These are phyloP conservation scores for Crassisporium funariophilum DNA, from an alignment of 768 basidiomycete species.

Conservation along the genomic window DNA sequence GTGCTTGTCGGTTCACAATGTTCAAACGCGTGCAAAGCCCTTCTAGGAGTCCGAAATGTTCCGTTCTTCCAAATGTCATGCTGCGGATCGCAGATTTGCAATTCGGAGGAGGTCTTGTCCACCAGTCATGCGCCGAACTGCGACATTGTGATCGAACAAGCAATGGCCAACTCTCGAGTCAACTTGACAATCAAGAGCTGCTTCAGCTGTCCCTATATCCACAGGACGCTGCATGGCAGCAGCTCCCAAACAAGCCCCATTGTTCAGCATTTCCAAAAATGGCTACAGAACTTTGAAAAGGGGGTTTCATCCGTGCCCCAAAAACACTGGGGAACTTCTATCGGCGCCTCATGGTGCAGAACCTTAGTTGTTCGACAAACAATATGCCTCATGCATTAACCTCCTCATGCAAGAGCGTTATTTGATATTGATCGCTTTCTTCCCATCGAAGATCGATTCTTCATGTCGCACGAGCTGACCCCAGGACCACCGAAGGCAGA, in stretches of 20 bases:
- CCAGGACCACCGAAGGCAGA: slow-evolving; percentile 56
- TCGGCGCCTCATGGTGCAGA: slow-evolving; percentile 47
- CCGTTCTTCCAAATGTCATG: slow-evolving; percentile 44
- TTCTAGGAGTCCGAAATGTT: slow-evolving; percentile 32
- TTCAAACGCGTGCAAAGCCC: slow-evolving; percentile 41
- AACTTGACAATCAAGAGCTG: no score
- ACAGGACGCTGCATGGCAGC: no score
- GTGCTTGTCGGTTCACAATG: slow-evolving; percentile 47
- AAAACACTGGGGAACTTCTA: slow-evolving; percentile 40
- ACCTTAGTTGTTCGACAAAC: slow-evolving; percentile 47
- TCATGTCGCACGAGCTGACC: slow-evolving; percentile 43
- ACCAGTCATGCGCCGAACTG: no score
- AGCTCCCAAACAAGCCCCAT: no score
- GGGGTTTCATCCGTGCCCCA: slow-evolving; percentile 39
- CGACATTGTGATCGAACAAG: slow-evolving; percentile 43
- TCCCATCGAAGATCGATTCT: slow-evolving; percentile 54
- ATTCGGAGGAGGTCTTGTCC: slow-evolving; percentile 53
- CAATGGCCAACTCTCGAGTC: slow-evolving; percentile 39
- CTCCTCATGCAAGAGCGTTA: slow-evolving; percentile 55
- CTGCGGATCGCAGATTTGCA: slow-evolving; percentile 50
- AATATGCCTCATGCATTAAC: slow-evolving; percentile 54
- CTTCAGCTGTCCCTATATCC: no score
- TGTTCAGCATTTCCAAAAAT: no score
- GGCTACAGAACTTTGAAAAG: no score
- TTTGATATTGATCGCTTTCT: slow-evolving; percentile 63